Percentiles rank a stretch among this genome's conserved stretches.
These are phyloP conservation scores for Erigeron canadensis DNA, from an alignment of 129 eudicot genomes.

Conservation along the genomic window DNA sequence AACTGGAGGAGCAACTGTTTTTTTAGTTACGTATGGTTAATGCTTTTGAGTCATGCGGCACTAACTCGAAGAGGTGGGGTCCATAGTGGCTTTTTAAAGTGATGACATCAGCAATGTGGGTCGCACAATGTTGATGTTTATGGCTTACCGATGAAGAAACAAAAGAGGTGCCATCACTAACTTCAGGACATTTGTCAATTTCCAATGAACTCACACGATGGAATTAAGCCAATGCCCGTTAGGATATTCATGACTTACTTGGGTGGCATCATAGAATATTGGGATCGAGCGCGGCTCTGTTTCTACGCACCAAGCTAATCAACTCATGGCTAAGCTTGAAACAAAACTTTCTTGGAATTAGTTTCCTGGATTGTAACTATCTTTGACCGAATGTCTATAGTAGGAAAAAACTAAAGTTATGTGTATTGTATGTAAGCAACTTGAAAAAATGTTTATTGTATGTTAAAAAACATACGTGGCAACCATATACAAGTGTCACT, in stretches of 20 bases:
- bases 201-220: slow-evolving; percentile 6
- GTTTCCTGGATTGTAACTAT: no score
- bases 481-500: no score
- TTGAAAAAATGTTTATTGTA: no score
- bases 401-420: no score
- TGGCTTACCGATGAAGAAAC: slow-evolving; percentile 76
- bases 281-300: slow-evolving; percentile 27
- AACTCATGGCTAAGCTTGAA: neutral
- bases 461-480: no score
- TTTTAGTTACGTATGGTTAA: slow-evolving; percentile 23
- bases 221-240: slow-evolving; percentile 32
- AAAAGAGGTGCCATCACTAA: slow-evolving; percentile 31
- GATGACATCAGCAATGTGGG: slow-evolving; percentile 52
- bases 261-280: no score
- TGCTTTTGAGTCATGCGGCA: slow-evolving; percentile 76
- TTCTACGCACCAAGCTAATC: slow-evolving; percentile 24
- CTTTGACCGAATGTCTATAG: no score
- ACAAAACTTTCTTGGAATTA: no score
- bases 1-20: slow-evolving; percentile 16
- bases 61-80: slow-evolving; percentile 34
- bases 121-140: slow-evolving; percentile 22
- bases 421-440: no score
- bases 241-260: slow-evolving; percentile 15
- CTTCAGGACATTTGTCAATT: slow-evolving; percentile 28
- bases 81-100: slow-evolving; percentile 38